phyloP scores from a whole-genome alignment of 2,329 filamentous ascomycete species.

The Neonectria punicea region DNA sequence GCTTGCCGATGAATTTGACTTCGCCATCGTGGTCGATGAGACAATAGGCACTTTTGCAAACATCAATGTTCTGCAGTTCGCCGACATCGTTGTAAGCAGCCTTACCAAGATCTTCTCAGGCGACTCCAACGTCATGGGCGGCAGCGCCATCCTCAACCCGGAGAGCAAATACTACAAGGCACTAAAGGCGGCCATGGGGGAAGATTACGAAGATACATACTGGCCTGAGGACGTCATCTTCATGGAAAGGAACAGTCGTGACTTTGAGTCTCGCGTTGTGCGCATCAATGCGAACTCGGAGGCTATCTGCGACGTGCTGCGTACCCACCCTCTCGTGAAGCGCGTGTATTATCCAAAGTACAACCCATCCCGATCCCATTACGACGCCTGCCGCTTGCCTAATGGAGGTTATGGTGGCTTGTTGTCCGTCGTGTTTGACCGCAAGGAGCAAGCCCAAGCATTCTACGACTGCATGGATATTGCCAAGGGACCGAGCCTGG shows the following conservation, averaged over 20 bases:
- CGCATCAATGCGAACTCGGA: constrained; percentile 89
- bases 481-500: constrained; percentile 92
- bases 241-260: constrained; percentile 94
- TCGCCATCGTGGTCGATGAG: constrained; percentile 92
- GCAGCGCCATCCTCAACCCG: constrained; percentile 73
- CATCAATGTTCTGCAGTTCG: constrained; percentile 88
- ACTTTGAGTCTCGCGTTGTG: constrained; percentile 85
- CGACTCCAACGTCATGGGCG: constrained; percentile 98
- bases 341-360: constrained; percentile 88
- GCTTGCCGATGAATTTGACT: constrained; percentile 85
- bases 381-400: constrained; percentile 80
- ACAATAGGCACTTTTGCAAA: constrained; percentile 98
- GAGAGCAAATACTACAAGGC: constrained; percentile 74
- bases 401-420: constrained; percentile 90
- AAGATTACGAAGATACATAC: constrained; percentile 86
- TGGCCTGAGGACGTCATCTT: constrained; percentile 96
- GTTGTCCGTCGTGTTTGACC: constrained; percentile 83
- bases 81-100: constrained; percentile 93
- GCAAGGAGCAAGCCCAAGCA: constrained; percentile 74
- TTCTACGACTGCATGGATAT: constrained; percentile 91
- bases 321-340: constrained; percentile 72
- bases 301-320: constrained; percentile 79
- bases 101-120: constrained; percentile 98
- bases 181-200: constrained; percentile 73
- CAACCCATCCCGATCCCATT: constrained; percentile 74